These are phyloP conservation scores for Chlorella sp. DNA, from an alignment of 139 green algal genomes.

Conservation along the genomic window DNA sequence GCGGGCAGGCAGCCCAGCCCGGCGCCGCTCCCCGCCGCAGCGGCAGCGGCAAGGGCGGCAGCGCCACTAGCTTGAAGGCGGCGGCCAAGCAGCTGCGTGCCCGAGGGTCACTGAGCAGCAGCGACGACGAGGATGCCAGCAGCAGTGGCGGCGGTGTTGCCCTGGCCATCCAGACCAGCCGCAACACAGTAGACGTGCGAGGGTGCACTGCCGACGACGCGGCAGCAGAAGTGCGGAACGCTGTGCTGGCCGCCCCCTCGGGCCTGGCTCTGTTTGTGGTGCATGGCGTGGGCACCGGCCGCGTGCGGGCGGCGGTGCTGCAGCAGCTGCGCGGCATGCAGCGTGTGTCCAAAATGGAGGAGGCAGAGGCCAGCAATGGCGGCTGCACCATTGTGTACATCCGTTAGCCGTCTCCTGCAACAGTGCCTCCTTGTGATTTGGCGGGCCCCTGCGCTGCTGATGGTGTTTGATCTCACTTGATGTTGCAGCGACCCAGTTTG, in stretches of 20 bases:
- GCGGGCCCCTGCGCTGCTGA: too few relatives aligned
- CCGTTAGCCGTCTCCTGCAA: too few relatives aligned
- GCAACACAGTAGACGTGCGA: slow-evolving; percentile 65
- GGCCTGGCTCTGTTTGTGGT: slow-evolving; percentile 57
- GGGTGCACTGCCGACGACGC: slow-evolving; percentile 43
- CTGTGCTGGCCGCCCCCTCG: background rate
- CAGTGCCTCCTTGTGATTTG: too few relatives aligned
- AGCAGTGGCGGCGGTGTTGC: background rate
- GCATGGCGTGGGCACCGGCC: slow-evolving; percentile 61
- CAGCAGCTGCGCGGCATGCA: slow-evolving; percentile 20
- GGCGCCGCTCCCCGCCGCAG: background rate
- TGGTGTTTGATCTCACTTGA: too few relatives aligned
- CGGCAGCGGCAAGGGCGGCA: background rate
- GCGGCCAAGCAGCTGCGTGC: slow-evolving; percentile 15
- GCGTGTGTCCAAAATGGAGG: slow-evolving; percentile 35
- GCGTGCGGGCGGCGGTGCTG: slow-evolving; percentile 47
- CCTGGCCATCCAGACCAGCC: slow-evolving; percentile 45
- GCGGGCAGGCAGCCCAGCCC: background rate
- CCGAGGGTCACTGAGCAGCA: background rate
- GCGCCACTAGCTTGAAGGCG: background rate
- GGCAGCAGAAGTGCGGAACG: slow-evolving; percentile 23
- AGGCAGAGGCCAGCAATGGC: slow-evolving; percentile 39
- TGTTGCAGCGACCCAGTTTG: too few relatives aligned
- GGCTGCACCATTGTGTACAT: slow-evolving; percentile 49
- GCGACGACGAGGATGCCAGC: background rate